Evolutionary conservation across 2,329 filamentous ascomycete species (phyloP), one percentile per base, ranked within the genome.

Genomic region (Curvularia lunata): DNA sequence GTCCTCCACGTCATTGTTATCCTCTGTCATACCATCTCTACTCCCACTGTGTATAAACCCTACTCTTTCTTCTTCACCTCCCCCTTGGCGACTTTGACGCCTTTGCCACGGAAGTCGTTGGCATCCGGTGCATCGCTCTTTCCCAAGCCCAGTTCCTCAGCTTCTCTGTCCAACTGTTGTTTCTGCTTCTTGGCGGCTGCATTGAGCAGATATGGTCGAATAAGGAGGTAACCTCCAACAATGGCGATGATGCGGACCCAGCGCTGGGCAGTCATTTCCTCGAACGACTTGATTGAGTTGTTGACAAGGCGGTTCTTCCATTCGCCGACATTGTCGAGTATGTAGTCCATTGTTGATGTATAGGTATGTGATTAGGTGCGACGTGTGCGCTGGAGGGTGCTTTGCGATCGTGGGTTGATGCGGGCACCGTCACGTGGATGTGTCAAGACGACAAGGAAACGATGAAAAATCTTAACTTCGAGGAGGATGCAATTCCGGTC

Each of bases 201-300:
- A 71, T 88, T 89, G 69, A 93, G 82, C 50, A 93, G 76, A 74
- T 91, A 92, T 0, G 91, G 91, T 1, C 91, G 87, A 23, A 77
- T 57, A 51, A 95, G 83, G 63, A 88, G 73, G 80, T 94, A 96
- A 54, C 85, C 88, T 68, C 91, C 86, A 19, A 92, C 84, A 60
- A 92, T 84, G 64, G 87, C 83, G 65, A 91, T 77, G 56, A 95
- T 82, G 47, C 91, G 89, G 67, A 95, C 79, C 77, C 80, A 84
- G 65, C 82, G 81, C 58, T 77, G 71, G 32, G 74, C 56, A 45
- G 74, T 76, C 64, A 84, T 77, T 27, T 76, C 67, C 27, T 77
- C 72, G 67, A 83, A 78, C 43, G 81, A 78, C 52, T 65, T 75
- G 56, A 65, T 71, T 54, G 79, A 65, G 68, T 83, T 83, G 63